A percentile compares a stretch with the other conserved stretches of the same genome.
Evolutionary conservation across 164 flowering plant genomes (phyloP).

Genomic region (Amborella trichopoda): DNA sequence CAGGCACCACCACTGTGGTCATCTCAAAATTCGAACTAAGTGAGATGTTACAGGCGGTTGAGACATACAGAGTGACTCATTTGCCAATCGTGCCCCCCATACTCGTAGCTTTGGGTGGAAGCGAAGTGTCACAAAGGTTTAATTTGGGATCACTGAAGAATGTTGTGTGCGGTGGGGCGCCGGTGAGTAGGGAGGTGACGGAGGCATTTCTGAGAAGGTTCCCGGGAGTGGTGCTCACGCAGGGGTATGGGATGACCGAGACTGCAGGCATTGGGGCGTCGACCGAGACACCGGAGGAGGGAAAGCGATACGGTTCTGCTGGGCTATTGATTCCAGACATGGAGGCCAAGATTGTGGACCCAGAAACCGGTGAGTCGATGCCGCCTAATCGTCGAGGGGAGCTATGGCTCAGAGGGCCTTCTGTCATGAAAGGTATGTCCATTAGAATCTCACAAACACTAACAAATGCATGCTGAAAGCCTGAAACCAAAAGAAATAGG

Average conservation of each 20-base stretch:
- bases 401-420: slow-evolving; percentile 82
- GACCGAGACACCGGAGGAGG: slow-evolving; percentile 73
- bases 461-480: no score
- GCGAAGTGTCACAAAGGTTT: slow-evolving; percentile 10
- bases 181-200: slow-evolving; percentile 72
- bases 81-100: slow-evolving; percentile 35
- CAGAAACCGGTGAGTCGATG: slow-evolving; percentile 45
- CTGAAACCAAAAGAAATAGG: no score
- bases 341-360: slow-evolving; percentile 74
- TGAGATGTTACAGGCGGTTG: slow-evolving; percentile 22
- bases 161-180: slow-evolving; percentile 75
- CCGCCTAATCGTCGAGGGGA: slow-evolving; percentile 62
- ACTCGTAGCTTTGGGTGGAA: slow-evolving; percentile 25
- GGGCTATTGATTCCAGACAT: slow-evolving; percentile 59
- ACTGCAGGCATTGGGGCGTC: slow-evolving; percentile 80
- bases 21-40: slow-evolving; percentile 25
- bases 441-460: no score
- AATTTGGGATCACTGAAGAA: slow-evolving; percentile 36
- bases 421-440: slow-evolving; percentile 89
- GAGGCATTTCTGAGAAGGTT: slow-evolving; percentile 57
- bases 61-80: slow-evolving; percentile 16
- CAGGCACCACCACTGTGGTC: slow-evolving; percentile 27
- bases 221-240: slow-evolving; percentile 53
- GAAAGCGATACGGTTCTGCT: slow-evolving; percentile 73
- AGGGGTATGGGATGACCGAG: slow-evolving; percentile 94